phyloP scores from a whole-genome alignment of 176 grass and related monocot species.

The Saccharum officinarum region DNA sequence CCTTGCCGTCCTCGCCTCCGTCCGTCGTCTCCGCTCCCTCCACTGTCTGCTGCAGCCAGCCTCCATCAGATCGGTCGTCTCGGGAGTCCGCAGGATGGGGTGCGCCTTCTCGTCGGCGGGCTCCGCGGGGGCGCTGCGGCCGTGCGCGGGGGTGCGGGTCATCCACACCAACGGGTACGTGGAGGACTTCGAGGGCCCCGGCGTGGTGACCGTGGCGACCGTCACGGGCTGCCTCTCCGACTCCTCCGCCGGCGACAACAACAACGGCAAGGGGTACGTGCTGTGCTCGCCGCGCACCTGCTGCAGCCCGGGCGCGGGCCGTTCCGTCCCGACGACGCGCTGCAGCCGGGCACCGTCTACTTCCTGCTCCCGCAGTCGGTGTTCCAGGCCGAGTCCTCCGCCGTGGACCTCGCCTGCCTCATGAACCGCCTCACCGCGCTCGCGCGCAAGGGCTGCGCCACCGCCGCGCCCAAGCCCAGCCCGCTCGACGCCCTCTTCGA shows the following conservation, averaged over 20 bases:
- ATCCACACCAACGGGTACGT: constrained; percentile 98
- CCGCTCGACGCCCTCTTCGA: constrained; percentile 52
- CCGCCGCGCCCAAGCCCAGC: constrained; percentile 18
- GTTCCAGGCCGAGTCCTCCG: constrained; percentile 79
- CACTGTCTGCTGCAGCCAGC: background rate
- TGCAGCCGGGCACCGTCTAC: constrained; percentile 79
- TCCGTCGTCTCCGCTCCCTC: background rate
- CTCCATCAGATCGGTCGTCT: background rate
- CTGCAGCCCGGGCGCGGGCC: constrained; percentile 55
- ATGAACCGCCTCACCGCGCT: constrained; percentile 78
- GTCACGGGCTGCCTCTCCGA: constrained; percentile 32
- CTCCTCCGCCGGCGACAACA: too few species aligned
- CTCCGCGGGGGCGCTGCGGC: background rate
- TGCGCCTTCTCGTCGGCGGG: constrained; percentile 37
- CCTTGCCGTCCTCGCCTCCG: background rate
- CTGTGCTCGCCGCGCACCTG: constrained; percentile 75
- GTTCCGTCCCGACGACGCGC: constrained; percentile 62
- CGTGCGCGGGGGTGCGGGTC: constrained; percentile 69
- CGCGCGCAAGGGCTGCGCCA: constrained; percentile 42
- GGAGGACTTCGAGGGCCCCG: constrained; percentile 68
- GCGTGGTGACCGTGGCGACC: constrained; percentile 56
- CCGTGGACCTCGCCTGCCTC: constrained; percentile 82
- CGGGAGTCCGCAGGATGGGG: constrained; percentile 32
- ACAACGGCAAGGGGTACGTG: constrained; percentile 40
- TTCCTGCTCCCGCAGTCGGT: constrained; percentile 79